Evolutionary conservation across 257 asterid genomes (phyloP), one percentile per base, ranked within the genome.

Genomic region (Fraxinus anomala): DNA sequence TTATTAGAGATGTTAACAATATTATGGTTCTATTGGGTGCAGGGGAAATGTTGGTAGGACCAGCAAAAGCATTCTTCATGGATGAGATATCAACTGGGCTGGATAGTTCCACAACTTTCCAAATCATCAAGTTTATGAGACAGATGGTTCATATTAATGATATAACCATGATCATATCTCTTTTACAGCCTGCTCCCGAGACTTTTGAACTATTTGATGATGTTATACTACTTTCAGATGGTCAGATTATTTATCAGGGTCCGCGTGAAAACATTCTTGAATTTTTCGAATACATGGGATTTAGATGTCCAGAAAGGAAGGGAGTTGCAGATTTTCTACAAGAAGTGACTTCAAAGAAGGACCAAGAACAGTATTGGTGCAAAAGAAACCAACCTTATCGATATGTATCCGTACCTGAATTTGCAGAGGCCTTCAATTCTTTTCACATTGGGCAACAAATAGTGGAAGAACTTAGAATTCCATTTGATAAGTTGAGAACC

Each of bases 41-140:
- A 93, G 97, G 96, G n/a, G 97, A 91, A 85, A 93, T 93, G 97
- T 80, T 92, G 89, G 96, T 89, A 0, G 97, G 98, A 26, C 98
- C 97, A 21, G 97, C 97, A 59, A 93, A 93, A 80, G 98, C 92
- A 2, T 89, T 94, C 83, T 91, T 92, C 92, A 94, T 94, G 96
- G 97, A 94, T 76, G 97, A 94, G 80, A 91, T 92, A 80, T 94
- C 98, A 4, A 94, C 94, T 0, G 98, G 98, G 13, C 86, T 94
- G 14, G 98, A 92, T 76, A 94, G 97, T 75, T 94, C 98, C 23
- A 94, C 98, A 13, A 94, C 98, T 3, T 92, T 90, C 85, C 97
- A 93, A 68, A 93, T 93, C 7, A 79, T 88, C 76, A 93, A 93
- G 84, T 90, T 83, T 75, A 90, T 91, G 98, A 87, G 91, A 49